Conservation (phyloP, 148 eudicot species). For the Rhododendron vialii region DNA sequence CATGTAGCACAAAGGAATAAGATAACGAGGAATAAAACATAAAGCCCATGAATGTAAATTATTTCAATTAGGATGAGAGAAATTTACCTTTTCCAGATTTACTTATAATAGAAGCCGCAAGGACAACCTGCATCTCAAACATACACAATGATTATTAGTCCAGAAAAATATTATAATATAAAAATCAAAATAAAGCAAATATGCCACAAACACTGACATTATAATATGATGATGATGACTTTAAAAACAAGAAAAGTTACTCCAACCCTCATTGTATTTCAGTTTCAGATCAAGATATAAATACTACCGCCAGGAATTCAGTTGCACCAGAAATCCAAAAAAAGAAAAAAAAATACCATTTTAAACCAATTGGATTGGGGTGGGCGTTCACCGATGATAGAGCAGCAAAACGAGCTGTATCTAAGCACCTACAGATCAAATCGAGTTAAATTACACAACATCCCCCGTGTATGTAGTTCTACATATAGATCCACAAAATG, state of each 20-base stretch:
- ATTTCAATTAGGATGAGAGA: not conserved
- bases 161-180: not conserved
- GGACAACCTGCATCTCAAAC: constrained; percentile 32
- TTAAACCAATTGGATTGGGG: not conserved
- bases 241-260: too few relatives aligned
- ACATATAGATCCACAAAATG: too few relatives aligned
- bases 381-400: not conserved
- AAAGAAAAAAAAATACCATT: not conserved
- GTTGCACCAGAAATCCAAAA: not conserved
- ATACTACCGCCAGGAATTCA: not conserved
- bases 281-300: too few relatives aligned
- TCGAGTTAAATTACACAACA: not conserved
- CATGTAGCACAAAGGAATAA: too few relatives aligned
- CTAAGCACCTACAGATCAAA: not conserved
- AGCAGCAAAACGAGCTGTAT: not conserved
- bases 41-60: not conserved
- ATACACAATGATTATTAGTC: not conserved
- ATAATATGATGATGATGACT: too few relatives aligned
- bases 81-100: constrained; percentile 47
- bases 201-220: not conserved
- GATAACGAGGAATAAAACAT: not conserved
- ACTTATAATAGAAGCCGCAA: constrained; percentile 41
- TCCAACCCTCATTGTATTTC: not conserved
- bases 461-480: too few relatives aligned
- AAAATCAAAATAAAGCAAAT: not conserved